Percentiles rank a stretch among this genome's conserved stretches.
Evolutionary conservation across 106 monocot genomes (phyloP).

Genomic region (Apostasia shenzhenica): DNA sequence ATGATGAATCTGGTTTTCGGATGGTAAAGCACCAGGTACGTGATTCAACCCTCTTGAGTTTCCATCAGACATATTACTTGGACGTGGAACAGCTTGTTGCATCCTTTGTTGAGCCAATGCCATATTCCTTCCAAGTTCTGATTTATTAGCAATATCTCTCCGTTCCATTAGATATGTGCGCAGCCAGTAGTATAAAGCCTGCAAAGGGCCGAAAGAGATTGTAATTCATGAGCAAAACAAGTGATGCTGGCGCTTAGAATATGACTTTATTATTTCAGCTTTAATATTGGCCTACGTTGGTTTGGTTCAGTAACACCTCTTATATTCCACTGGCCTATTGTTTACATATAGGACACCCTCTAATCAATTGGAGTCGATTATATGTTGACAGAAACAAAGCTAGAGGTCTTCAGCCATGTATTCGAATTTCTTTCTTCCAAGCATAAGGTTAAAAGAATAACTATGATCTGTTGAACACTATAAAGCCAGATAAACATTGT

Average conservation of each 20-base stretch:
- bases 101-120: slow-evolving; percentile 74
- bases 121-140: slow-evolving; percentile 71
- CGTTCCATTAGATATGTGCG: slow-evolving; percentile 99
- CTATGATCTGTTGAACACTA: too few relatives aligned
- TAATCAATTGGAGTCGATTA: too few relatives aligned
- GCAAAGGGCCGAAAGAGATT: slow-evolving; percentile 8
- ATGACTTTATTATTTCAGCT: too few relatives aligned
- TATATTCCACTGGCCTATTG: too few relatives aligned
- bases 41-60: slow-evolving; percentile 41
- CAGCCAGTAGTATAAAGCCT: slow-evolving; percentile 99
- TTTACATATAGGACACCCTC: too few relatives aligned
- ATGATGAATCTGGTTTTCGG: slow-evolving; percentile 53
- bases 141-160: slow-evolving; percentile 81
- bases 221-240: neutral
- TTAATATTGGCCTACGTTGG: too few relatives aligned
- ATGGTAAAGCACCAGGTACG: slow-evolving; percentile 22
- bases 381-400: too few relatives aligned
- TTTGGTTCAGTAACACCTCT: too few relatives aligned
- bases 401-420: too few relatives aligned
- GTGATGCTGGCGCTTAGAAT: neutral
- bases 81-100: slow-evolving; percentile 55
- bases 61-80: slow-evolving; percentile 41
- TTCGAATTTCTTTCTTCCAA: too few relatives aligned
- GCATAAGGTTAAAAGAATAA: too few relatives aligned
- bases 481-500: too few relatives aligned